Conservation (phyloP, 257 asterid species). For the Rauvolfia tetraphylla region DNA sequence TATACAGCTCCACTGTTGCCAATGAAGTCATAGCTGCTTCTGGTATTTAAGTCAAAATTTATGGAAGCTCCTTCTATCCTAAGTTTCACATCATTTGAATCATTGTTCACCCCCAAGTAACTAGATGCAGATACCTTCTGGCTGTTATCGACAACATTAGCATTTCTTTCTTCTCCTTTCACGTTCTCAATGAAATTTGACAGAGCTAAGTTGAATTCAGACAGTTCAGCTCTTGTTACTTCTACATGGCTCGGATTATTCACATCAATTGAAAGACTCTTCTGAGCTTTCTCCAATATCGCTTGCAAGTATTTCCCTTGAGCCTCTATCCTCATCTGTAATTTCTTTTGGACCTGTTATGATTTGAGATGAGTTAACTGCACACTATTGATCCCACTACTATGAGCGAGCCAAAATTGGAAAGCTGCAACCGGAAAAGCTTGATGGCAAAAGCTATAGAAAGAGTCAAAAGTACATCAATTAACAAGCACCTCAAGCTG, state of each 20-base stretch:
- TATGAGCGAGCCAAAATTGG: not conserved
- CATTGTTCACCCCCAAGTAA: conserved; percentile 28
- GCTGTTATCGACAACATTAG: conserved; percentile 25
- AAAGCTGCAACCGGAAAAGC: not conserved
- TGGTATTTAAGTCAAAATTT: conserved; percentile 57
- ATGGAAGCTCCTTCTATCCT: conserved; percentile 53
- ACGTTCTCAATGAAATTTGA: conserved; percentile 66
- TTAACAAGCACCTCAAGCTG: conserved; percentile 66
- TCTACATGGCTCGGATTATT: conserved; percentile 43
- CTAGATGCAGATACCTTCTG: conserved; percentile 16
- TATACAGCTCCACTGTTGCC: conserved; percentile 44
- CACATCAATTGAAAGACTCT: conserved; percentile 46
- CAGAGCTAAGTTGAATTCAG: conserved; percentile 62
- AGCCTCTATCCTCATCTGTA: conserved; percentile 91
- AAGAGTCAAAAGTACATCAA: not conserved
- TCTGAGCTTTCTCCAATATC: conserved; percentile 71
- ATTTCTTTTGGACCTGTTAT: conserved; percentile 73
- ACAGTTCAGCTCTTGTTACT: conserved; percentile 55
- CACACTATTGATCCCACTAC: not conserved
- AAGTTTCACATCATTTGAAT: conserved; percentile 31
- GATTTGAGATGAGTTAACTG: not conserved
- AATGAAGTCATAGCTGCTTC: conserved; percentile 60
- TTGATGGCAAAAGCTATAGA: not conserved
- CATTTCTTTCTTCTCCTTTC: conserved; percentile 37
- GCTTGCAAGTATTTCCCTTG: conserved; percentile 89